A percentile compares a stretch with the other conserved stretches of the same genome.
These are phyloP conservation scores for Paecilomyces dactylethromorphus DNA, from an alignment of 2,329 filamentous ascomycete species.

Conservation along the genomic window DNA sequence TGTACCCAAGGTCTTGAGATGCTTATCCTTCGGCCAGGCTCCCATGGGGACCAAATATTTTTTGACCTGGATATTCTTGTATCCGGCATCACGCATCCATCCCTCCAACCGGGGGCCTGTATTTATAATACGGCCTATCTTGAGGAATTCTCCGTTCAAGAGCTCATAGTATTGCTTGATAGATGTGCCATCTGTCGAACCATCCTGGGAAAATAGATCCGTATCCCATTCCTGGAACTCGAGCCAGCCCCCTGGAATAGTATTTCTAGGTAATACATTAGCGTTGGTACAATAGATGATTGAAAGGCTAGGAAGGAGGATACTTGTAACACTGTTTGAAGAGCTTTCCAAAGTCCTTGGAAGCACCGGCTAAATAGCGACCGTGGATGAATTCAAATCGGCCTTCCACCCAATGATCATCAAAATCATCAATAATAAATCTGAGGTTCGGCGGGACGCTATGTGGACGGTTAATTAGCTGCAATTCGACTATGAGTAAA, in stretches of 20 bases:
- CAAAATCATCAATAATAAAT: constrained; percentile 53
- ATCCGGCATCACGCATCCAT: constrained; percentile 14
- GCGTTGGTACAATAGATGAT: not conserved
- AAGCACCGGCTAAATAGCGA: constrained; percentile 49
- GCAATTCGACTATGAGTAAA: not conserved
- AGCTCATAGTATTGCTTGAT: not conserved
- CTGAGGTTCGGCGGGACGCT: constrained; percentile 49
- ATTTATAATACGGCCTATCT: not conserved
- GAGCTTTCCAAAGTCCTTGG: constrained; percentile 50
- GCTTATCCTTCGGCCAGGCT: constrained; percentile 8
- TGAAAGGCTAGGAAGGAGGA: not conserved
- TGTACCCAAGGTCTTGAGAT: constrained; percentile 12
- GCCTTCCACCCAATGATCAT: constrained; percentile 51
- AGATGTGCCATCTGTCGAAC: not conserved
- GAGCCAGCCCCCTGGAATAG: constrained; percentile 29
- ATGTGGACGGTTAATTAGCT: not conserved
- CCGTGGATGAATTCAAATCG: constrained; percentile 56
- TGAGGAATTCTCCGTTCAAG: not conserved
- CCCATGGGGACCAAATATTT: constrained; percentile 17
- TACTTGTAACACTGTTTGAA: constrained; percentile 39
- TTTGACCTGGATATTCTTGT: constrained; percentile 10
- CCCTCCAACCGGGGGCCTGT: constrained; percentile 6
- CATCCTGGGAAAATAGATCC: constrained; percentile 16
- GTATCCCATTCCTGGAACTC: constrained; percentile 32
- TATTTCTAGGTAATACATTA: constrained; percentile 1